Base-by-base conservation (phyloP, 2,329 filamentous ascomycete species). In the Clonostachys chloroleuca region DNA sequence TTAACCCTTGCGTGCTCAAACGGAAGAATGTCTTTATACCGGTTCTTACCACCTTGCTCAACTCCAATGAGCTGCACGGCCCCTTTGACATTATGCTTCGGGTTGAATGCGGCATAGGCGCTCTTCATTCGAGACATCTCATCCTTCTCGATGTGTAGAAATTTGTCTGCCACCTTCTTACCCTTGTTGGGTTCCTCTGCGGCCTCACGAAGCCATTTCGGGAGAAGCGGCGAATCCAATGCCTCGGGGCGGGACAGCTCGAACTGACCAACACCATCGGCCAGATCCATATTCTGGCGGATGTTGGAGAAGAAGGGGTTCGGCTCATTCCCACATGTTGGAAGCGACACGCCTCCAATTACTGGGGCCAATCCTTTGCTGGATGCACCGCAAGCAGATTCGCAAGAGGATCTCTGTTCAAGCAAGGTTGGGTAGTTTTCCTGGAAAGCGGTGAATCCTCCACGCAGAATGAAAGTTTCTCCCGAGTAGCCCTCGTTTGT, bases 241-340 rank as follows among this genome's bases (percentile, higher is more conserved):
- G 64, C 70, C 3, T 62, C 40, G 0, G 78, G 78, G 9, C 78
- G 60, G 3, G 62, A 57, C 6, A 83, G 61, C n/a, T 83, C 77
- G 57, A 84, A 83, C 57, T 95, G 92, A 0, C 94, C 94, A 12
- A 97, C 92, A 17, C 94, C 94, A 54, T 90, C 91, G 34, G 95
- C 86, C 16, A 99, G 74, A 60, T 97, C 94, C 81, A 95, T 92
- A 53, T 97, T 96, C 64, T 97, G 94, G 40, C 94, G 84, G 56
- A 99, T 97, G 54, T 96, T 97, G 51, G 84, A 84, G 64, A 97
- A 97, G 70, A 99, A 97, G 0, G 92, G 92, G 57, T 95, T 95
- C 0, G 83, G 77, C 1, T 82, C 80, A 50, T 83, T 83, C 53
- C 82, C 77, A 1, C 81, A 77, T 37, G 73, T 72, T 2, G 94